Conservation (phyloP, 495 filamentous ascomycete species). For the Aspergillus ostianus region DNA sequence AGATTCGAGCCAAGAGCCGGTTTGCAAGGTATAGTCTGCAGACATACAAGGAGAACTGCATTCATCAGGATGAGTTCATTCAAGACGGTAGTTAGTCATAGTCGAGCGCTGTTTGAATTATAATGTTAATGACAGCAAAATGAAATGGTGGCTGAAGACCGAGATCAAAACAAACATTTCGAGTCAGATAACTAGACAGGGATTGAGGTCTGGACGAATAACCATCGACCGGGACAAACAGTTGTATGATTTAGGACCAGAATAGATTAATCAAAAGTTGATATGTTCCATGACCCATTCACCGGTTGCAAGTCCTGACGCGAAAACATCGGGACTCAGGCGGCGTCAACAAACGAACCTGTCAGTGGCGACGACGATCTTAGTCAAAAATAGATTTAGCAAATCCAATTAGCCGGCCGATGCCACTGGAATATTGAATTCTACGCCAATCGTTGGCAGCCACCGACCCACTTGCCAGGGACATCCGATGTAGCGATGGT, state of each 20-base stretch:
- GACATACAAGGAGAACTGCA: slow-evolving; percentile 20
- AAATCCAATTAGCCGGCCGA: background rate
- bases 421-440: background rate
- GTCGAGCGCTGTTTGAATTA: background rate
- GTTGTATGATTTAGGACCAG: background rate
- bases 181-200: background rate
- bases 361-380: background rate
- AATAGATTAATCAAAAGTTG: background rate
- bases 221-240: background rate
- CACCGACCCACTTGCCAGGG: background rate
- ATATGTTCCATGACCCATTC: background rate
- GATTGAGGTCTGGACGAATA: background rate
- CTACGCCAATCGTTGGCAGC: background rate
- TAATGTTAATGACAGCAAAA: background rate
- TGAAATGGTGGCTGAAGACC: background rate
- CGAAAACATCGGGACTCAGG: too few relatives aligned
- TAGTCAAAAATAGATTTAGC: background rate
- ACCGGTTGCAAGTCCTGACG: too few relatives aligned
- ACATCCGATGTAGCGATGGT: background rate
- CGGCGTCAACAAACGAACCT: background rate
- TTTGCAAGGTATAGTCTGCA: slow-evolving; percentile 40
- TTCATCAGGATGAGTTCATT: background rate
- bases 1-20: slow-evolving; percentile 37
- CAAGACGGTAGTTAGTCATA: background rate
- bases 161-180: background rate